These are phyloP conservation scores for Cairneyella variabilis DNA, from an alignment of 495 filamentous ascomycete genomes.

Conservation along the genomic window DNA sequence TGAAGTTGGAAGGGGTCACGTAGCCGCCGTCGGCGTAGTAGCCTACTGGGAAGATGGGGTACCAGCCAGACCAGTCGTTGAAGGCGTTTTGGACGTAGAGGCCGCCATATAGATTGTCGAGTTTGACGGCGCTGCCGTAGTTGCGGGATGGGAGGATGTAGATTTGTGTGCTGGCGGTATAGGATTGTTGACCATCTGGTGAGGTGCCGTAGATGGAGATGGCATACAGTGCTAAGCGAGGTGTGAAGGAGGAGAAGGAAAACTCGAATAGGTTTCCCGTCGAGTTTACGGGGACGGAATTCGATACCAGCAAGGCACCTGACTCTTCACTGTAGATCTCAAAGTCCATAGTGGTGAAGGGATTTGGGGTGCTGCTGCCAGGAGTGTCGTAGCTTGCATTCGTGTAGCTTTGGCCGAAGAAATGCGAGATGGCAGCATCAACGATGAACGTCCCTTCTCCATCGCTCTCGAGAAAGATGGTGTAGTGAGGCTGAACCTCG, in stretches of 20 bases:
- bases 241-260: constrained; percentile 38
- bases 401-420: constrained; percentile 17
- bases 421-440: constrained; percentile 49
- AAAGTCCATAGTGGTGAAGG: constrained; percentile 11
- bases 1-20: constrained; percentile 42
- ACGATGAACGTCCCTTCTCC: constrained; percentile 53
- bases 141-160: constrained; percentile 53
- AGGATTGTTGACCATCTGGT: constrained; percentile 22
- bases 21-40: constrained; percentile 57
- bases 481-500: constrained; percentile 55
- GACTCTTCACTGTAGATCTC: constrained; percentile 33
- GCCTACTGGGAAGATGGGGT: constrained; percentile 57
- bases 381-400: constrained; percentile 30
- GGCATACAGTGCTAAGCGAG: constrained; percentile 43
- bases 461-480: constrained; percentile 56
- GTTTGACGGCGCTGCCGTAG: constrained; percentile 55
- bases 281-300: constrained; percentile 40
- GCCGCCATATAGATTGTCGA: constrained; percentile 59
- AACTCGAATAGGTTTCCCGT: constrained; percentile 42
- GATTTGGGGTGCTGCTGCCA: constrained; percentile 26
- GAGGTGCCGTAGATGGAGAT: constrained; percentile 34
- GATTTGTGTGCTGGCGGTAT: constrained; percentile 41
- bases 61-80: constrained; percentile 31
- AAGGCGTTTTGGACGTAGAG: constrained; percentile 35
- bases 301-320: constrained; percentile 29